phyloP scores from a whole-genome alignment of 495 filamentous ascomycete species.

The Trichoderma reesei region DNA sequence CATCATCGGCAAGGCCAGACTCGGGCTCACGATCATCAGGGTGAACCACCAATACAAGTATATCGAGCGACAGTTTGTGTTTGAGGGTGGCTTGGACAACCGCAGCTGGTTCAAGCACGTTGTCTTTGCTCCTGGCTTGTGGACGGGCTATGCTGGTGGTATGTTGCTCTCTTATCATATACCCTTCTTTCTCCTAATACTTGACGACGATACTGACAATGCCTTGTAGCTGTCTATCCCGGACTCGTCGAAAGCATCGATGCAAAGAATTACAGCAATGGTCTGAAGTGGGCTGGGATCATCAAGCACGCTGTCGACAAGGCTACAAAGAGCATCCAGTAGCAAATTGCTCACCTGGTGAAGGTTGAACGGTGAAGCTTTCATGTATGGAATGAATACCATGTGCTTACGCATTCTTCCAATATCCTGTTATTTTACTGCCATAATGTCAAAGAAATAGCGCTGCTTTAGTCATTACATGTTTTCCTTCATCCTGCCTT shows the following conservation, averaged over 20 bases:
- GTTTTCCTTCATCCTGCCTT: too few relatives aligned
- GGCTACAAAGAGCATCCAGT: slow-evolving; percentile 44
- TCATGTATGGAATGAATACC: too few relatives aligned
- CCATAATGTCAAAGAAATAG: too few relatives aligned
- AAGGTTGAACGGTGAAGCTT: too few relatives aligned
- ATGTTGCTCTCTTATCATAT: slow-evolving; percentile 12
- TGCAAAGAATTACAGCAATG: slow-evolving; percentile 58
- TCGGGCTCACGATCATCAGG: slow-evolving; percentile 52
- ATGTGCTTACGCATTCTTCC: too few relatives aligned
- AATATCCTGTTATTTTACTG: too few relatives aligned
- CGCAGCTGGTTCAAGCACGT: slow-evolving; percentile 92
- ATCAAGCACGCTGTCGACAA: slow-evolving; percentile 56
- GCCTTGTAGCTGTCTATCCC: slow-evolving; percentile 58
- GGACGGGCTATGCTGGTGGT: slow-evolving; percentile 81
- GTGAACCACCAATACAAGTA: slow-evolving; percentile 62
- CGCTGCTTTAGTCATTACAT: too few relatives aligned
- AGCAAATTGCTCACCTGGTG: neutral
- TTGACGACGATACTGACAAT: slow-evolving; percentile 12
- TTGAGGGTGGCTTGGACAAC: slow-evolving; percentile 67
- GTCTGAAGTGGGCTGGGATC: slow-evolving; percentile 68
- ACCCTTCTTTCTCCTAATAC: neutral
- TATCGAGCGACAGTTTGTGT: slow-evolving; percentile 75
- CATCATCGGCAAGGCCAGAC: slow-evolving; percentile 56
- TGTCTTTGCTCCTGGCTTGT: slow-evolving; percentile 76
- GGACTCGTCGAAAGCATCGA: slow-evolving; percentile 80